A percentile compares a stretch with the other conserved stretches of the same genome.
Conservation (phyloP, 345 rosid genomes). For the Ceriops decandra region DNA sequence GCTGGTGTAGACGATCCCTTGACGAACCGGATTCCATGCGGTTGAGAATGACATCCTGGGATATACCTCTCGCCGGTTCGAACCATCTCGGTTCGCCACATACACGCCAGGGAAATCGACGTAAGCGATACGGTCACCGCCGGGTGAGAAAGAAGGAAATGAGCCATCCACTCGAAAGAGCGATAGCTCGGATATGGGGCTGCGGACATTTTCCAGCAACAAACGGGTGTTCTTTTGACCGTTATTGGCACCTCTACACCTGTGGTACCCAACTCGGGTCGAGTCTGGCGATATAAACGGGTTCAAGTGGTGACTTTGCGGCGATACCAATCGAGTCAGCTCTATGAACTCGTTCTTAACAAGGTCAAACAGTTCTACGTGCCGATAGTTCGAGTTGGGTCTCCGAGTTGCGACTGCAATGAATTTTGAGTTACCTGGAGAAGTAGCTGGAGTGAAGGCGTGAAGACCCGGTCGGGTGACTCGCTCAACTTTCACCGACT, state of each 20-base stretch:
- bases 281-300: conserved; percentile 86
- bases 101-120: conserved; percentile 71
- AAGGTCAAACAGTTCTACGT: conserved; percentile 68
- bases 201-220: conserved; percentile 57
- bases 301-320: conserved; percentile 66
- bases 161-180: conserved; percentile 84
- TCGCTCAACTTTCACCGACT: conserved; percentile 48
- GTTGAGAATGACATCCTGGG: conserved; percentile 58
- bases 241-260: conserved; percentile 54
- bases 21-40: conserved; percentile 68
- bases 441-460: conserved; percentile 88
- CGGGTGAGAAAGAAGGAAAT: conserved; percentile 77
- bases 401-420: conserved; percentile 82
- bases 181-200: conserved; percentile 49
- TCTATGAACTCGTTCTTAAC: conserved; percentile 49
- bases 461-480: conserved; percentile 82
- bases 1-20: conserved; percentile 60
- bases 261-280: conserved; percentile 70
- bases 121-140: conserved; percentile 69
- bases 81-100: conserved; percentile 79
- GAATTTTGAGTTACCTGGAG: conserved; percentile 66
- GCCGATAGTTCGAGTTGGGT: conserved; percentile 55
- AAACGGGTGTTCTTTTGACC: conserved; percentile 38
- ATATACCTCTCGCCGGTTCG: conserved; percentile 50
- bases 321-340: conserved; percentile 66